Evolutionary conservation across 2,329 filamentous ascomycete species (phyloP).

Genomic region (Pseudogymnoascus sp.): DNA sequence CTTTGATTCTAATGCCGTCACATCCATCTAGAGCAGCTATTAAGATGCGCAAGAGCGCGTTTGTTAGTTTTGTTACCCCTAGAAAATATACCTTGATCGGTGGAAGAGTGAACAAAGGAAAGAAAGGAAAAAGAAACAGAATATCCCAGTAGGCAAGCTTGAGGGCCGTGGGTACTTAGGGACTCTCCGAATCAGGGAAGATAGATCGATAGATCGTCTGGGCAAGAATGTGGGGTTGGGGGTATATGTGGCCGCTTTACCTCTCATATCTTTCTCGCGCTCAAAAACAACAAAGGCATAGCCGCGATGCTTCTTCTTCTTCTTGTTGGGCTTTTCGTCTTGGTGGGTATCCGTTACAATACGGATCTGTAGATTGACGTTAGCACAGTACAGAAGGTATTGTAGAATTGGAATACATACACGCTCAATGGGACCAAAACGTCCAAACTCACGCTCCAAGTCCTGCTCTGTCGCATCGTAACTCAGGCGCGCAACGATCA

Average conservation of each 20-base stretch:
- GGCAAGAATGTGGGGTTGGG: constrained; percentile 30
- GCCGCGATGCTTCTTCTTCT: constrained; percentile 75
- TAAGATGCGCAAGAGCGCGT: constrained; percentile 51
- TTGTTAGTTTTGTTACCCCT: constrained; percentile 66
- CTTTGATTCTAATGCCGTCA: constrained; percentile 89
- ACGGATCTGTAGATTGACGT: constrained; percentile 59
- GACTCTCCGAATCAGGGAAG: constrained; percentile 34
- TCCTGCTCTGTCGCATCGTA: constrained; percentile 88
- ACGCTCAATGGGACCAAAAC: constrained; percentile 89
- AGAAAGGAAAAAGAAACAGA: constrained; percentile 24
- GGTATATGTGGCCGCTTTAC: constrained; percentile 56
- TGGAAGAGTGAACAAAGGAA: constrained; percentile 23
- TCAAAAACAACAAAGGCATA: constrained; percentile 98
- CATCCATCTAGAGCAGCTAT: constrained; percentile 81
- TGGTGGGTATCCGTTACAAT: constrained; percentile 74
- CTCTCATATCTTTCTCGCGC: constrained; percentile 98
- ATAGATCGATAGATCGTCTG: constrained; percentile 21
- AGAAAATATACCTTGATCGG: constrained; percentile 38
- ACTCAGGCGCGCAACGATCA: constrained; percentile 84
- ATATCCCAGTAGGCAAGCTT: constrained; percentile 34
- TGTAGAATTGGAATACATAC: constrained; percentile 43
- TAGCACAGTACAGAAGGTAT: neutral
- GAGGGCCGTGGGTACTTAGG: constrained; percentile 32
- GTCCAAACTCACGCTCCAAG: constrained; percentile 85
- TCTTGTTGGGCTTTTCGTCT: constrained; percentile 64